Evolutionary conservation across 2,329 filamentous ascomycete genomes (phyloP), one percentile per base, ranked within the genome.

Genomic region (Emergomyces pasteurianus): DNA sequence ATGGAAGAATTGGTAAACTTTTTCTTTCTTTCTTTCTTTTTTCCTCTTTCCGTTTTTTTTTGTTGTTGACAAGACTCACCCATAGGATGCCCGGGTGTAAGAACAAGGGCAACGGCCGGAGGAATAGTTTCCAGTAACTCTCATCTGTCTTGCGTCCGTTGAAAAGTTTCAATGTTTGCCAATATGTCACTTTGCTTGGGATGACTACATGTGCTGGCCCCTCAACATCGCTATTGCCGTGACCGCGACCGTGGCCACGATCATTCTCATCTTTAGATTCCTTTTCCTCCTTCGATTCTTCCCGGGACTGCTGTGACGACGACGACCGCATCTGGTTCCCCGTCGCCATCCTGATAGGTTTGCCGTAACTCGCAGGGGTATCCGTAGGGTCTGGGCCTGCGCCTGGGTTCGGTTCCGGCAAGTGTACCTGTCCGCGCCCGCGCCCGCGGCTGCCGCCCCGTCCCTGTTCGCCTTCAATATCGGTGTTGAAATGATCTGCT

Each of bases 31-130:
- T n/a, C n/a, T n/a, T n/a, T n/a, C n/a, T n/a, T n/a, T n/a, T n/a
- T n/a, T n/a, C n/a, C n/a, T n/a, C n/a, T n/a, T n/a, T n/a, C n/a
- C n/a, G n/a, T n/a, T 36, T 5, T 36, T 36, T 36, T 1, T 36
- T 60, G 21, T 21, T 42, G 16, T 7, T 8, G 52, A 52, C 14
- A 47, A 26, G 40, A 58, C 71, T 65, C 68, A 75, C 74, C 89
- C 90, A 96, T 47, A 95, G 74, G 66, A 96, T 90, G 8, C 89
- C 89, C 0, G 91, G 92, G 71, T 96, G 92, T 7, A 88, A 72
- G 67, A 95, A 87, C 0, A 96, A 81, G 0, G 89, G 89, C 59
- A 96, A 86, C 0, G 92, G 92, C 2, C 92, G 83, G 16, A 87
- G 72, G 16, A 86, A 74, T 36, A 87, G 78, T 65, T 81, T 82